A percentile compares a stretch with the other conserved stretches of the same genome.
Evolutionary conservation across 2,329 filamentous ascomycete species (phyloP).

Genomic region (Cytospora chrysosperma): DNA sequence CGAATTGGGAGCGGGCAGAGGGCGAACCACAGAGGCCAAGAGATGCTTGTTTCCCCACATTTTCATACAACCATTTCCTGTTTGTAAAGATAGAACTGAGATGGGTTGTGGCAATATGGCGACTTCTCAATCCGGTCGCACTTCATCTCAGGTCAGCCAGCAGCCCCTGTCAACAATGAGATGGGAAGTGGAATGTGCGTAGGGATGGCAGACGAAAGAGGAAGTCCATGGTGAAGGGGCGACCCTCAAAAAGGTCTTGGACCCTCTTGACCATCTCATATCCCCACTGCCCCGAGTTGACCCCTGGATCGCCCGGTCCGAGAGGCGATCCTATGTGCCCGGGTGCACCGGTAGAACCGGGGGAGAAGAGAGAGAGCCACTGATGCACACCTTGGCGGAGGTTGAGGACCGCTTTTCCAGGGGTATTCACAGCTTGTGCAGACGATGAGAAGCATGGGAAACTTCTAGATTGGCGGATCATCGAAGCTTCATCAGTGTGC

Average conservation of each 20-base stretch:
- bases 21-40: background rate
- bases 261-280: background rate
- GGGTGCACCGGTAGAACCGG: background rate
- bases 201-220: constrained; percentile 4
- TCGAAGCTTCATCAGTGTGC: no score
- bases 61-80: background rate
- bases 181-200: background rate
- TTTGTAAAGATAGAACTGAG: background rate
- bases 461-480: background rate
- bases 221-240: background rate
- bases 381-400: background rate
- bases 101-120: background rate
- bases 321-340: background rate
- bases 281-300: constrained; percentile 1
- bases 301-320: constrained; percentile 15
- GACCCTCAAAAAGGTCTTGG: no score
- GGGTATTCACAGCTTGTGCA: background rate
- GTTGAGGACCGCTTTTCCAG: constrained; percentile 8
- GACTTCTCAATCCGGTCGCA: background rate
- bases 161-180: background rate
- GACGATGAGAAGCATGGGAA: background rate
- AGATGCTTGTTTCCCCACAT: constrained; percentile 20
- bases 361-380: constrained; percentile 1
- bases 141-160: constrained; percentile 10
- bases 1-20: background rate